Evolutionary conservation across 306 rosid genomes (phyloP).

Genomic region (Cucumis cinereus): DNA sequence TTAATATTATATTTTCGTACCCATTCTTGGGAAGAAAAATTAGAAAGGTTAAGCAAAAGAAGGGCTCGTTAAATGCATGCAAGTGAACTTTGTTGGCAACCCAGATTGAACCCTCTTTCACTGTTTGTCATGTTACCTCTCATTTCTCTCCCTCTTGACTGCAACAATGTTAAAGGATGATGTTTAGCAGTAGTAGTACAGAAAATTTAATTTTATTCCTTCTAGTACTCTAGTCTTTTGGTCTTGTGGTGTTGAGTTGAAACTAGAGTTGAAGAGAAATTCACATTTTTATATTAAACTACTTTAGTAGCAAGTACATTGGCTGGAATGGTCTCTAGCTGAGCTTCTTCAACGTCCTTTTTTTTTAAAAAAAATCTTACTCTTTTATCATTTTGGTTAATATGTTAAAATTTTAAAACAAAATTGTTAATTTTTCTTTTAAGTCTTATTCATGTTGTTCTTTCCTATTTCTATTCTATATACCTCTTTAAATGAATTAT

Average conservation of each 20-base stretch:
- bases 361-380: no score
- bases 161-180: neutral
- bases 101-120: neutral
- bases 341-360: neutral
- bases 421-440: neutral
- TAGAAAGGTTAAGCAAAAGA: neutral
- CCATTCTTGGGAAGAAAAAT: neutral
- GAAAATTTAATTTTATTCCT: neutral
- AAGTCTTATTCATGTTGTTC: neutral
- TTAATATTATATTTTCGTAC: neutral
- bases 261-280: neutral
- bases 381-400: neutral
- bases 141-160: neutral
- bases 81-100: neutral
- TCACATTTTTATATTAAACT: neutral
- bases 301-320: neutral
- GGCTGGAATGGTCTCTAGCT: neutral
- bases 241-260: neutral
- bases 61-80: neutral
- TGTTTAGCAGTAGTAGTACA: neutral
- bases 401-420: neutral
- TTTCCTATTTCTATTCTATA: neutral
- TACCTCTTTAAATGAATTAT: conserved; percentile 9
- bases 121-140: neutral
- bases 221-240: neutral